Base-by-base conservation (phyloP, 2,329 filamentous ascomycete species). In the Xylariaceae sp. region DNA sequence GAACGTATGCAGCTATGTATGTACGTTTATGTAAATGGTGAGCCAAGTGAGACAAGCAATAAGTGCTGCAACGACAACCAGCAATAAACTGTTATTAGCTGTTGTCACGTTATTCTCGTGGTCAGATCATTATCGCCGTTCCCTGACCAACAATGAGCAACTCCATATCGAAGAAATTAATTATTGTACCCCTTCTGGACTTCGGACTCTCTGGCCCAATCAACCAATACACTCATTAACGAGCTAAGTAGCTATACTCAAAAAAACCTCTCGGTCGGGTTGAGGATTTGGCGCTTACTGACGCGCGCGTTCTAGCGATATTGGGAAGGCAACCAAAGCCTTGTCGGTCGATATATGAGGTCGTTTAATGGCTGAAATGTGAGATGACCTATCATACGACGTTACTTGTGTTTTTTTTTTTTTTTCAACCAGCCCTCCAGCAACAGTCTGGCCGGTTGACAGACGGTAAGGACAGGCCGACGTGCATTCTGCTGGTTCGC, bases 231-330 rank as follows among this genome's bases (percentile, higher is more conserved):
- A 47, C 60, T 48, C 60, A 56, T 62, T 54, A 51, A 51, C 56
- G 57, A 50, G 37, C 23, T 53, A 44, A 26, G 20, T 26, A 16
- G 21, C 50, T 44, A 40, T 45, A 51, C 41, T 57, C 41, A n/a
- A 46, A 48, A 49, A 19, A 46, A 50, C 44, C 23, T 47, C 41
- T 51, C 50, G 32, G 52, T 47, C 48, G 53, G 59, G 47, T 60
- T 49, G 50, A 58, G 51, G 54, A 62, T 52, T 49, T 55, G 46
- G 50, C 46, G 61, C 57, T 60, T 60, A 57, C 53, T 49, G 45
- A 57, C 51, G 48, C 50, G 53, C 54, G 42, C 50, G 52, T 40
- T 56, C 51, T 63, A 63, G 58, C 54, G 50, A 54, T 57, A 59
- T 60, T 59, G 56, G 59, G 57, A 60, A 64, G 59, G 59, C 60